Percentiles rank a stretch among this genome's conserved stretches.
Evolutionary conservation across 352 stramenopile genomes (phyloP).

Genomic region (Globisporangium canariense): DNA sequence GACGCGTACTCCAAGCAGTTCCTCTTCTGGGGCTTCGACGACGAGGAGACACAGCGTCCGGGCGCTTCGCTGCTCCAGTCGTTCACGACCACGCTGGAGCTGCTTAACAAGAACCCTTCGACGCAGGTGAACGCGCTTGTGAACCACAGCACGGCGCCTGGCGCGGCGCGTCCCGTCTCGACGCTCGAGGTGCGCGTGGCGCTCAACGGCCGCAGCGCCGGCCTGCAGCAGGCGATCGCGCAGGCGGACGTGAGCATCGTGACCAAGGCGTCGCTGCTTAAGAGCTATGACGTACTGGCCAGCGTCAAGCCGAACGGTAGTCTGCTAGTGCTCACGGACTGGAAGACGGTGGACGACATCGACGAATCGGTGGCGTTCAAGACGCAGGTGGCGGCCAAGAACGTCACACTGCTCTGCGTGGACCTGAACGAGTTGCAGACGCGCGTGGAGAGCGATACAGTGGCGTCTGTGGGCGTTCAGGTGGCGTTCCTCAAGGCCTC

Average conservation of each 20-base stretch:
- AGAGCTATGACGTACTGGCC: slow-evolving; percentile 45
- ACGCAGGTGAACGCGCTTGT: slow-evolving; percentile 61
- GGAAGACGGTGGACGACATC: slow-evolving; percentile 66
- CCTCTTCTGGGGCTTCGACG: slow-evolving; percentile 88
- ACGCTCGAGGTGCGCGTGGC: slow-evolving; percentile 59
- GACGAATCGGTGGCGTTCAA: slow-evolving; percentile 56
- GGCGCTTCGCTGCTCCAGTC: slow-evolving; percentile 26
- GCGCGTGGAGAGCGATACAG: slow-evolving; percentile 45
- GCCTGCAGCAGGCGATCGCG: slow-evolving; percentile 46
- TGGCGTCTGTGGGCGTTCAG: slow-evolving; percentile 45
- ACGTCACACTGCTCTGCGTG: slow-evolving; percentile 46
- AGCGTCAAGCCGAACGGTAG: slow-evolving; percentile 56
- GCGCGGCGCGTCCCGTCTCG: slow-evolving; percentile 29
- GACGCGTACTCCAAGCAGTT: slow-evolving; percentile 83
- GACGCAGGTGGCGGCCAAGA: slow-evolving; percentile 45
- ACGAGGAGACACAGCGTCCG: slow-evolving; percentile 38
- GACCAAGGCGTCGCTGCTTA: slow-evolving; percentile 38
- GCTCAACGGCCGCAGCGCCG: slow-evolving; percentile 28
- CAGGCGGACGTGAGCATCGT: slow-evolving; percentile 63
- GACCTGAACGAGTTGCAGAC: slow-evolving; percentile 49
- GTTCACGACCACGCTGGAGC: slow-evolving; percentile 41
- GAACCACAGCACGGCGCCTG: slow-evolving; percentile 38
- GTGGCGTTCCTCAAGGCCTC: slow-evolving; percentile 65
- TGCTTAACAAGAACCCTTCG: slow-evolving; percentile 63
- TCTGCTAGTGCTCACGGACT: slow-evolving; percentile 50